These are phyloP conservation scores for Solanum hybrid DNA, from an alignment of 305 asterid species.

Conservation along the genomic window DNA sequence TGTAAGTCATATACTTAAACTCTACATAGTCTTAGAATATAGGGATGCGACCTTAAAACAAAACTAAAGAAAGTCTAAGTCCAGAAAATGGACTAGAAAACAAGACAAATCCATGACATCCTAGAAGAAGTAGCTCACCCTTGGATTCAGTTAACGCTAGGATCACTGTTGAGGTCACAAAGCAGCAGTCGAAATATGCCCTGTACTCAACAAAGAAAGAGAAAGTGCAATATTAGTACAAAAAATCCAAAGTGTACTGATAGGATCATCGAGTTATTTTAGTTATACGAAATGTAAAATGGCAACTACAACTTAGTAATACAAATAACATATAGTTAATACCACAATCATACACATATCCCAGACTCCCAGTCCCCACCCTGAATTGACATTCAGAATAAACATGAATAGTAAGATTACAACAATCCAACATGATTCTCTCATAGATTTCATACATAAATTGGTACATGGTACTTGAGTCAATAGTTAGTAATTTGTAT, in stretches of 20 bases:
- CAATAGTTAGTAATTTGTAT: not conserved
- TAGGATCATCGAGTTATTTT: not conserved
- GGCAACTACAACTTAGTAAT: not conserved
- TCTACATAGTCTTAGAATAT: not conserved
- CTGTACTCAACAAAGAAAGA: not conserved
- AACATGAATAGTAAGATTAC: not conserved
- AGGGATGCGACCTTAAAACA: not conserved
- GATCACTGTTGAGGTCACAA: not conserved
- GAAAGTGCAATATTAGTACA: not conserved
- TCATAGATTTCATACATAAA: not conserved
- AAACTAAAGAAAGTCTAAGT: not conserved
- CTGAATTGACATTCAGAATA: not conserved
- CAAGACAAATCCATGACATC: not conserved
- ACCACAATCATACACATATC: not conserved
- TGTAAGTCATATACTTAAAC: not conserved
- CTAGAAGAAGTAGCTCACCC: not conserved
- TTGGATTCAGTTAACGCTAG: not conserved
- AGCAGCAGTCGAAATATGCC: not conserved
- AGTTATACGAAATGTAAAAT: not conserved
- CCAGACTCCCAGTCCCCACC: not conserved
- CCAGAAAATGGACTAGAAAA: not conserved
- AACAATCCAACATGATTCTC: not conserved
- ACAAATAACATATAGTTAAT: not conserved
- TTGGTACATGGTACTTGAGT: not conserved
- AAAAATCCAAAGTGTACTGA: not conserved